Percentiles rank a stretch among this genome's conserved stretches.
phyloP scores from a whole-genome alignment of 768 basidiomycete genomes.

The Psilocybe cyanescens region DNA sequence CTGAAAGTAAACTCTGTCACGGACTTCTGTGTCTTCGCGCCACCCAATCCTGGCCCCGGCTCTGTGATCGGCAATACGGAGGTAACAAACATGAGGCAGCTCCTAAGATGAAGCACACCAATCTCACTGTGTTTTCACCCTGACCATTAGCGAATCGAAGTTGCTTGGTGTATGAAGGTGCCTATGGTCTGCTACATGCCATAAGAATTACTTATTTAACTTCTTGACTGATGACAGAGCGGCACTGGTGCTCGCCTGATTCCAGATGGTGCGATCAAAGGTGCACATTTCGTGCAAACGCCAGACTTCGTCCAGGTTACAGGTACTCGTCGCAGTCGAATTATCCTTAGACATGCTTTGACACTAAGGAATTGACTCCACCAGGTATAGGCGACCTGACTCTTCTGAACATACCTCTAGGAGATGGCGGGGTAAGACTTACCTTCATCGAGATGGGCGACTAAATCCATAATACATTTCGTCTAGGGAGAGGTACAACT shows the following conservation, averaged over 20 bases:
- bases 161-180: slow-evolving; percentile 48
- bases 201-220: neutral
- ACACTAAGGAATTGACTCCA: slow-evolving; percentile 1
- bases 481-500: slow-evolving; percentile 20
- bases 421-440: slow-evolving; percentile 55
- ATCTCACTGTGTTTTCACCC: neutral
- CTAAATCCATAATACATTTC: neutral
- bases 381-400: slow-evolving; percentile 68
- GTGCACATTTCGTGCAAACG: slow-evolving; percentile 71
- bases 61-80: slow-evolving; percentile 66
- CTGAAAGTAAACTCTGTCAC: slow-evolving; percentile 58
- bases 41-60: slow-evolving; percentile 50
- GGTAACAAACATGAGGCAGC: slow-evolving; percentile 31
- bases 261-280: slow-evolving; percentile 70
- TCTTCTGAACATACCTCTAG: slow-evolving; percentile 61
- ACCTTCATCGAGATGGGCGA: neutral
- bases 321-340: slow-evolving; percentile 38
- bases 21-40: slow-evolving; percentile 49
- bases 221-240: slow-evolving; percentile 35
- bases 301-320: slow-evolving; percentile 78
- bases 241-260: slow-evolving; percentile 70
- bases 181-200: neutral
- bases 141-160: slow-evolving; percentile 39
- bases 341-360: neutral
- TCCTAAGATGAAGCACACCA: neutral